These are phyloP conservation scores for Podospora bellae-mahoneyi DNA, from an alignment of 495 filamentous ascomycete species.

Conservation along the genomic window DNA sequence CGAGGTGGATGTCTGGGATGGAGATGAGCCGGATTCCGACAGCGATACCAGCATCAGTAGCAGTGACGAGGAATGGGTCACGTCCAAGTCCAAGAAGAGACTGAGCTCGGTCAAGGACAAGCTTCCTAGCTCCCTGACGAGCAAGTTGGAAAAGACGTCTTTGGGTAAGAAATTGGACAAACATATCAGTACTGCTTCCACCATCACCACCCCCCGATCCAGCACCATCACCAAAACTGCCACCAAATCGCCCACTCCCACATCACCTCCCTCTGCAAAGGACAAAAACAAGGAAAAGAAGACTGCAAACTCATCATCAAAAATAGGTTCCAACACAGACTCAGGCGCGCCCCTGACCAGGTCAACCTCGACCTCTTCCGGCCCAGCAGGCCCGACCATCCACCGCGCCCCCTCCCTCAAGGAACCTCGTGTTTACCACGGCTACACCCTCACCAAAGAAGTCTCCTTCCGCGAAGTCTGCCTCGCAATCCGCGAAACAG, in stretches of 20 bases:
- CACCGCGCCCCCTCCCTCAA: constrained; percentile 18
- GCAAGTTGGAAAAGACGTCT: constrained; percentile 38
- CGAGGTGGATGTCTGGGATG: constrained; percentile 96
- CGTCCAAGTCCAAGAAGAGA: constrained; percentile 1
- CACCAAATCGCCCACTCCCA: not conserved
- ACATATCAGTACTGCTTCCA: constrained; percentile 7
- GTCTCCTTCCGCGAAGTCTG: constrained; percentile 83
- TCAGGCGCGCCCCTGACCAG: not conserved
- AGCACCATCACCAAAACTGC: not conserved
- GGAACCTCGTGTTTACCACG: constrained; percentile 82
- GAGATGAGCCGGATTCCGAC: constrained; percentile 51
- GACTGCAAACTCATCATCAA: constrained; percentile 4
- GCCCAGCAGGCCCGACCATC: constrained; percentile 5
- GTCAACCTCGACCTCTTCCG: not conserved
- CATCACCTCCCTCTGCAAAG: not conserved
- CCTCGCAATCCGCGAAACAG: constrained; percentile 69
- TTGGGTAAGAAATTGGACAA: constrained; percentile 40
- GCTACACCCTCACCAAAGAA: constrained; percentile 85
- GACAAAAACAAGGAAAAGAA: not conserved
- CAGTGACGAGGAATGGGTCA: constrained; percentile 31
- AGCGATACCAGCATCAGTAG: constrained; percentile 32
- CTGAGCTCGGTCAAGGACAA: constrained; percentile 36
- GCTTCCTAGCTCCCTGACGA: constrained; percentile 37
- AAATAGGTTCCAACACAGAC: not conserved
- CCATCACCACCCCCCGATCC: constrained; percentile 4